Conservation (phyloP, 1,139 yeast genomes). For the Candida freyschussii region DNA sequence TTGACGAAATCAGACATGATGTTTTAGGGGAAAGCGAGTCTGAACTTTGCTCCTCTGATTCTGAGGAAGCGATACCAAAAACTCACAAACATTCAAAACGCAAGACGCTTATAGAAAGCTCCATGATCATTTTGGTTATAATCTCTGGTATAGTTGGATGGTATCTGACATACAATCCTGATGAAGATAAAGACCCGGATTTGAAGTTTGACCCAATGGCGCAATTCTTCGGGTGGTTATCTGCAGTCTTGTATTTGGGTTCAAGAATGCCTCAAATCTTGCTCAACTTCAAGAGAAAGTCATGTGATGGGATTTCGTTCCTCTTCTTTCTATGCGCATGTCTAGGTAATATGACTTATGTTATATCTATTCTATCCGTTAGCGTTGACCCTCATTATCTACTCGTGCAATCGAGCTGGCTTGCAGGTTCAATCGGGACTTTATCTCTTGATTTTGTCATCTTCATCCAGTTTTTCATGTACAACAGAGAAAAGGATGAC, state of each 20-base stretch:
- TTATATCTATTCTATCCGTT: constrained; percentile 73
- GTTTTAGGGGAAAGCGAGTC: constrained; percentile 15
- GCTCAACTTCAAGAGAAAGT: constrained; percentile 75
- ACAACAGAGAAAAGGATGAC: constrained; percentile 36
- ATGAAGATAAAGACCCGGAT: constrained; percentile 30
- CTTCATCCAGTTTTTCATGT: constrained; percentile 80
- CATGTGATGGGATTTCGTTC: constrained; percentile 90
- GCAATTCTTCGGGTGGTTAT: constrained; percentile 86
- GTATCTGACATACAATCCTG: constrained; percentile 55
- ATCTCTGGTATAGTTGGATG: constrained; percentile 83
- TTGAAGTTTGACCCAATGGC: constrained; percentile 69
- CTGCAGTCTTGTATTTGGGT: constrained; percentile 81
- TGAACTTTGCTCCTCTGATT: constrained; percentile 5
- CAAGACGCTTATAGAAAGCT: constrained; percentile 38
- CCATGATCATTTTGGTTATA: constrained; percentile 67
- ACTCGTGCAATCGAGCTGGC: constrained; percentile 84
- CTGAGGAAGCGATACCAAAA: constrained; percentile 3
- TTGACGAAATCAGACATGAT: constrained; percentile 45
- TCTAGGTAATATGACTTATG: constrained; percentile 85
- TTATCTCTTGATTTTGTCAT: constrained; percentile 77
- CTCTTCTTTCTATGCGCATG: constrained; percentile 91
- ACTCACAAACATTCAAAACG: constrained; percentile 10
- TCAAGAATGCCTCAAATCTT: constrained; percentile 87
- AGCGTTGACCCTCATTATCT: constrained; percentile 67
- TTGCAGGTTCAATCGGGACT: constrained; percentile 89